These are phyloP conservation scores for Acanthamoeba royreba DNA, from an alignment of 208 protist species.

Conservation along the genomic window DNA sequence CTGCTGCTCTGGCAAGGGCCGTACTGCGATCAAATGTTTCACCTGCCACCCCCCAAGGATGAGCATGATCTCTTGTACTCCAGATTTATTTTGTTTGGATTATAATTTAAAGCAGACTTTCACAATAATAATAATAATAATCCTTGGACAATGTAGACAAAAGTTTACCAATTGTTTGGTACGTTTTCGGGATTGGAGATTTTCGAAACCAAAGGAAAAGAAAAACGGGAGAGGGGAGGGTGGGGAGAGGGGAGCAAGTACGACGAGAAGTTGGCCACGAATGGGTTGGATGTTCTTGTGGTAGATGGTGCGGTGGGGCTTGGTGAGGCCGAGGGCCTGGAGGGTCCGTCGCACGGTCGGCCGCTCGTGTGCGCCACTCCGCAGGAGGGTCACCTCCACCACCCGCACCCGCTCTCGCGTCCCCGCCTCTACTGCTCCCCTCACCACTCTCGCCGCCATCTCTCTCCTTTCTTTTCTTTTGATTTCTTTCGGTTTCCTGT, in stretches of 20 bases:
- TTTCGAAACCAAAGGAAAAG: background rate
- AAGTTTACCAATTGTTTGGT: background rate
- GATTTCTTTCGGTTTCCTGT: background rate
- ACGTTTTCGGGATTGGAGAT: background rate
- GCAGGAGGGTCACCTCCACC: background rate
- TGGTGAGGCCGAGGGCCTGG: background rate
- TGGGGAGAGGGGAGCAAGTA: background rate
- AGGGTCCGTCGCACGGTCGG: background rate
- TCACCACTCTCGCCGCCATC: background rate
- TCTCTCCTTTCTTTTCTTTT: background rate
- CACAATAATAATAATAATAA: too few relatives aligned
- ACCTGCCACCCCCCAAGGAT: too few relatives aligned
- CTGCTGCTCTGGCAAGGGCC: background rate
- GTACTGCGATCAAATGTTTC: background rate
- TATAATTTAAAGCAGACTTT: too few relatives aligned
- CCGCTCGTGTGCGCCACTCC: background rate
- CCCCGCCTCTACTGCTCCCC: background rate
- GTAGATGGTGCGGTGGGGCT: background rate
- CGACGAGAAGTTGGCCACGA: background rate
- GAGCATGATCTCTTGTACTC: too few relatives aligned
- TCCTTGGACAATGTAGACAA: background rate
- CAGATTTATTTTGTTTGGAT: too few relatives aligned
- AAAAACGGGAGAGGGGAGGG: too few relatives aligned
- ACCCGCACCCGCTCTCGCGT: background rate
- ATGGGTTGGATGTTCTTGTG: conserved; percentile 6